phyloP scores from a whole-genome alignment of 169 alveolate genomes.

The Eimeria zaria region DNA sequence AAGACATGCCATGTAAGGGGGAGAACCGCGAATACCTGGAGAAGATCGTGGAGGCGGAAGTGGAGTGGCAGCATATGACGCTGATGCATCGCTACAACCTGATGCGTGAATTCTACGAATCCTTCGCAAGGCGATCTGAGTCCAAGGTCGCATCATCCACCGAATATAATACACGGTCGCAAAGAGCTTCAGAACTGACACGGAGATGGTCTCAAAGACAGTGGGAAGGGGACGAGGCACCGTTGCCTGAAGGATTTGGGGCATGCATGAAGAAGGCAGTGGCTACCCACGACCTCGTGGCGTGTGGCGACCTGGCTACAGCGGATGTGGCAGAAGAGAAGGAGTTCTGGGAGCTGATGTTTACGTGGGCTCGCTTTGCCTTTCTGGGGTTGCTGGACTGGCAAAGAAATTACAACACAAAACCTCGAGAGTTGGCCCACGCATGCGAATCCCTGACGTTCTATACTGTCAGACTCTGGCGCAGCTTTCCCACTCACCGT shows the following conservation, averaged over 20 bases:
- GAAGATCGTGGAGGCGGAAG: slow-evolving; percentile 85
- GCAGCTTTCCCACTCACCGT: slow-evolving; percentile 84
- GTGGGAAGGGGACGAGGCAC: slow-evolving; percentile 30
- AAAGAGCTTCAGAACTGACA: slow-evolving; percentile 33
- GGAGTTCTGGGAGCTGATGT: slow-evolving; percentile 88
- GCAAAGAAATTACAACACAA: slow-evolving; percentile 89
- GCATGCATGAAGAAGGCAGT: background rate
- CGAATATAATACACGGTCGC: background rate
- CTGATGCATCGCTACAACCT: slow-evolving; percentile 83
- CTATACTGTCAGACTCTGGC: slow-evolving; percentile 83
- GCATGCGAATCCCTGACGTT: slow-evolving; percentile 82
- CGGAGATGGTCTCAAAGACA: slow-evolving; percentile 37
- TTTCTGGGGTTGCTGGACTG: slow-evolving; percentile 88
- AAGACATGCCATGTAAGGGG: slow-evolving; percentile 41
- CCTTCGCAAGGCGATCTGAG: slow-evolving; percentile 22
- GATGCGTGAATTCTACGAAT: slow-evolving; percentile 58
- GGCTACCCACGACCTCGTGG: background rate
- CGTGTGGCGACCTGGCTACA: slow-evolving; percentile 2
- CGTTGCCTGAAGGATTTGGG: slow-evolving; percentile 36
- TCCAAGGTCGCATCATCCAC: background rate
- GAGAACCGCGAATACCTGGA: slow-evolving; percentile 79
- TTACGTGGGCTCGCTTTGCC: slow-evolving; percentile 89
- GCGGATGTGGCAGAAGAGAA: slow-evolving; percentile 69
- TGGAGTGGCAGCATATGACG: slow-evolving; percentile 85
- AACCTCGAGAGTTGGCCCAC: slow-evolving; percentile 87